Conservation (phyloP, 208 protist genomes). For the Trichomonas gallinae region DNA sequence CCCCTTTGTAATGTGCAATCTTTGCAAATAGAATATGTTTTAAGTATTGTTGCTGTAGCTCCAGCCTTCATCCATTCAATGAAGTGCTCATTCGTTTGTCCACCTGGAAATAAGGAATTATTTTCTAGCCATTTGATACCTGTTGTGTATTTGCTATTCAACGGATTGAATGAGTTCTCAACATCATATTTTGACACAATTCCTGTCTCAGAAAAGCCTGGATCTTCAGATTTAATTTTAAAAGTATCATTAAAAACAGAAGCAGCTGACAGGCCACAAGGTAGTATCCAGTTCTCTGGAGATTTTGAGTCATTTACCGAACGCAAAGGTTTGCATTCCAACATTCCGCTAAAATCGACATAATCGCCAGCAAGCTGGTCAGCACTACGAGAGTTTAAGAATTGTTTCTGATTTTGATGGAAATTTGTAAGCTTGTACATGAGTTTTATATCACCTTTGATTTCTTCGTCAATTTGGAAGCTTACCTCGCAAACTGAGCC, state of each 20-base stretch:
- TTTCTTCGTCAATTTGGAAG: background rate
- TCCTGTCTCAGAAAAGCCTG: background rate
- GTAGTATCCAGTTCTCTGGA: background rate
- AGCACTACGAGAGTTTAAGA: background rate
- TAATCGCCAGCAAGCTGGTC: background rate
- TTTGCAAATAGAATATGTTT: background rate
- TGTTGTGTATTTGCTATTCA: background rate
- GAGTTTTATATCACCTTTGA: background rate
- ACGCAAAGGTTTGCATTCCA: background rate
- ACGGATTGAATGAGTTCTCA: background rate
- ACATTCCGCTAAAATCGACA: background rate
- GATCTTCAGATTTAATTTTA: background rate
- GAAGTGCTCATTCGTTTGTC: background rate
- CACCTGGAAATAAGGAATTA: background rate
- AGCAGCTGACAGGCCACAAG: background rate
- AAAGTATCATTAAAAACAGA: constrained; percentile 1
- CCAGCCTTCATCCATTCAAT: background rate
- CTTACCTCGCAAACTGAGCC: background rate
- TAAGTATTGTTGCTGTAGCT: background rate
- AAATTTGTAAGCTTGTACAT: background rate
- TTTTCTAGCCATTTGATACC: background rate
- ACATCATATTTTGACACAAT: background rate
- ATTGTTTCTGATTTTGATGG: background rate
- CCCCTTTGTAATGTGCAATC: background rate
- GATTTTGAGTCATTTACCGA: background rate